A percentile compares a stretch with the other conserved stretches of the same genome.
phyloP scores from a whole-genome alignment of 768 basidiomycete genomes.

The Paxillus rubicundulus region DNA sequence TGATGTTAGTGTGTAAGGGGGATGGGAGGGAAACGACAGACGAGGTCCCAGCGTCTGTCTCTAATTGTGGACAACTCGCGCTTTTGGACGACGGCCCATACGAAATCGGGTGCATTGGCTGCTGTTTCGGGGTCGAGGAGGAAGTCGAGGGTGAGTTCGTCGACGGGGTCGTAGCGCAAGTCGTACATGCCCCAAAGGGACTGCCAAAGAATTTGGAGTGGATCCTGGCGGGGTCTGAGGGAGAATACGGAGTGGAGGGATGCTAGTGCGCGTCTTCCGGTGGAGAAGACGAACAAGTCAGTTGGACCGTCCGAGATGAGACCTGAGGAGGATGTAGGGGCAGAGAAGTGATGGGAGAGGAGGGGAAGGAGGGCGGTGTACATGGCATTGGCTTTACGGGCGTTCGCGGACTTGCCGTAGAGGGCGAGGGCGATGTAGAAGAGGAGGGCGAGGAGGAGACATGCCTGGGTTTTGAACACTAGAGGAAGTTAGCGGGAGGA shows the following conservation, averaged over 20 bases:
- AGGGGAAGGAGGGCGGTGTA: slow-evolving; percentile 56
- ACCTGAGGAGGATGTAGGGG: slow-evolving; percentile 49
- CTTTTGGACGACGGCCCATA: slow-evolving; percentile 84
- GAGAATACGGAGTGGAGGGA: slow-evolving; percentile 79
- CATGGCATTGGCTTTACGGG: slow-evolving; percentile 62
- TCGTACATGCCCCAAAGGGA: slow-evolving; percentile 64
- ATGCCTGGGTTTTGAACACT: slow-evolving; percentile 69
- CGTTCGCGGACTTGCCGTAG: slow-evolving; percentile 61
- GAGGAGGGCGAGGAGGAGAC: slow-evolving; percentile 50
- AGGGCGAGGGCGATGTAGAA: slow-evolving; percentile 56
- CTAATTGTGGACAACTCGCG: slow-evolving; percentile 69
- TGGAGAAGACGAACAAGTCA: slow-evolving; percentile 85
- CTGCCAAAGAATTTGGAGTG: slow-evolving; percentile 65
- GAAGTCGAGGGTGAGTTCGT: slow-evolving; percentile 78
- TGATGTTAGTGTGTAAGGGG: background rate
- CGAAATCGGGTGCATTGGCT: slow-evolving; percentile 57
- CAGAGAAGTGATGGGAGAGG: slow-evolving; percentile 73
- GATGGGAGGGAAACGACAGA: slow-evolving; percentile 38
- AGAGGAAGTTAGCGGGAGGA: slow-evolving; percentile 5
- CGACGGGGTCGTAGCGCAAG: slow-evolving; percentile 65
- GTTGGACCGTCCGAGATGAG: slow-evolving; percentile 67
- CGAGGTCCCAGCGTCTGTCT: slow-evolving; percentile 82
- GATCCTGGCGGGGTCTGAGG: slow-evolving; percentile 81
- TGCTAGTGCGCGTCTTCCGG: slow-evolving; percentile 73
- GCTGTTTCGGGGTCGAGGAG: slow-evolving; percentile 48